phyloP scores from a whole-genome alignment of 306 rosid species.

The Clitoria ternatea region DNA sequence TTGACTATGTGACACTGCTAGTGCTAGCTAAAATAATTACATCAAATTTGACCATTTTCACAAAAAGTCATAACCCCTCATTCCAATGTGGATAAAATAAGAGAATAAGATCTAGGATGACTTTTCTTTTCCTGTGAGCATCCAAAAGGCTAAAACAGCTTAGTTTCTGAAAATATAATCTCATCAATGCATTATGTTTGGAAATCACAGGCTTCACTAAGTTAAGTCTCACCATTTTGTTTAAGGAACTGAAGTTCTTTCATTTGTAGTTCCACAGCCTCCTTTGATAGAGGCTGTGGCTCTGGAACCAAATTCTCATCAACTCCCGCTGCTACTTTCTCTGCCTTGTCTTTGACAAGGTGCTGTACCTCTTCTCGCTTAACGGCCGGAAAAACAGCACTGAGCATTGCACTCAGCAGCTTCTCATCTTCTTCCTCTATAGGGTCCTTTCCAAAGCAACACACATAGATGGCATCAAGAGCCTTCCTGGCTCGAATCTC shows the following conservation, averaged over 20 bases:
- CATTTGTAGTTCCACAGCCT: conserved; percentile 83
- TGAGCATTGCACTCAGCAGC: conserved; percentile 51
- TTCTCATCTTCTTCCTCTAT: conserved; percentile 64
- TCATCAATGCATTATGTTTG: conserved; percentile 1
- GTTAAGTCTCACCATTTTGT: conserved; percentile 54
- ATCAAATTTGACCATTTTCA: neutral
- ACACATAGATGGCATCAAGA: conserved; percentile 71
- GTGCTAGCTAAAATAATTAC: neutral
- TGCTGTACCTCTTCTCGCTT: conserved; percentile 49
- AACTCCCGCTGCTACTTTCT: conserved; percentile 61
- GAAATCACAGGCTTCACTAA: neutral
- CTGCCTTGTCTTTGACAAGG: conserved; percentile 53
- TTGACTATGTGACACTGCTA: neutral
- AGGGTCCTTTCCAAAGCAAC: conserved; percentile 70
- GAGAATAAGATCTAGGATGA: neutral
- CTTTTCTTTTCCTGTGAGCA: neutral
- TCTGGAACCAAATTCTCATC: conserved; percentile 36
- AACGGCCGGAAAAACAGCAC: conserved; percentile 64
- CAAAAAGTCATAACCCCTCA: neutral
- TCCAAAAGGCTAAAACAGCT: conserved; percentile 18
- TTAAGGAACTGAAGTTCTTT: conserved; percentile 87
- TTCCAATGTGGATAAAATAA: conserved; percentile 8
- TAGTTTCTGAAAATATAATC: neutral
- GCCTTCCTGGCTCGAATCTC: conserved; percentile 78
- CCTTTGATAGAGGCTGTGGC: conserved; percentile 58